phyloP scores from a whole-genome alignment of 257 asterid genomes.

The Penstemon eatonii region DNA sequence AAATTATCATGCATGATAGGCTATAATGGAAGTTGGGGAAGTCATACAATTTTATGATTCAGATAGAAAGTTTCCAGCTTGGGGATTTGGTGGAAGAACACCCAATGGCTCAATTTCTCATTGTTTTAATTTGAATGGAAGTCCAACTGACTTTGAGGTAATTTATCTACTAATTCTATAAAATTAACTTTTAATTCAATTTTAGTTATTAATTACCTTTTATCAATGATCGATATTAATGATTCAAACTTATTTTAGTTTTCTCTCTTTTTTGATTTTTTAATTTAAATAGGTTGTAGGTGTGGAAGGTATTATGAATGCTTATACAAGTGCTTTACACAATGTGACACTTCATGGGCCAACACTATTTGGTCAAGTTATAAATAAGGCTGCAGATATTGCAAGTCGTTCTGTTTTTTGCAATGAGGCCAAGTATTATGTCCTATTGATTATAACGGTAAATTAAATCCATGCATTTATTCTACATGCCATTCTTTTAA shows the following conservation, averaged over 20 bases:
- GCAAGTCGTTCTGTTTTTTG: slow-evolving; percentile 54
- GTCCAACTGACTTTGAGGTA: slow-evolving; percentile 56
- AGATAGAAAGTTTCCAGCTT: slow-evolving; percentile 76
- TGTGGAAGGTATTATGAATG: slow-evolving; percentile 75
- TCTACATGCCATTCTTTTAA: background rate
- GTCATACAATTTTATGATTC: slow-evolving; percentile 84
- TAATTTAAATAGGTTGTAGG: slow-evolving; percentile 55
- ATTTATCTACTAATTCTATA: background rate
- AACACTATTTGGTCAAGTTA: slow-evolving; percentile 74
- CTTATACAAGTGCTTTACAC: slow-evolving; percentile 65
- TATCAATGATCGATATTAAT: no score
- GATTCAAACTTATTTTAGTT: background rate
- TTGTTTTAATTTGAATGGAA: slow-evolving; percentile 76
- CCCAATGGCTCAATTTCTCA: slow-evolving; percentile 55
- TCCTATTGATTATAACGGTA: slow-evolving; percentile 74
- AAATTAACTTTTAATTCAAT: no score
- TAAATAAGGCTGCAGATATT: slow-evolving; percentile 70
- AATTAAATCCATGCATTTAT: background rate
- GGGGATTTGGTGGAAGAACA: slow-evolving; percentile 78
- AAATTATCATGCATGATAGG: slow-evolving; percentile 40
- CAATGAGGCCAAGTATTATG: slow-evolving; percentile 56
- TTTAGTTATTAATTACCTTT: no score
- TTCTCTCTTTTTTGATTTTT: background rate
- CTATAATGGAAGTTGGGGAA: slow-evolving; percentile 79
- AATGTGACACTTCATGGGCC: slow-evolving; percentile 69